Percentiles rank a stretch among this genome's conserved stretches.
phyloP scores from a whole-genome alignment of 1,139 yeast species.

The Saccharomyces hybrid region DNA sequence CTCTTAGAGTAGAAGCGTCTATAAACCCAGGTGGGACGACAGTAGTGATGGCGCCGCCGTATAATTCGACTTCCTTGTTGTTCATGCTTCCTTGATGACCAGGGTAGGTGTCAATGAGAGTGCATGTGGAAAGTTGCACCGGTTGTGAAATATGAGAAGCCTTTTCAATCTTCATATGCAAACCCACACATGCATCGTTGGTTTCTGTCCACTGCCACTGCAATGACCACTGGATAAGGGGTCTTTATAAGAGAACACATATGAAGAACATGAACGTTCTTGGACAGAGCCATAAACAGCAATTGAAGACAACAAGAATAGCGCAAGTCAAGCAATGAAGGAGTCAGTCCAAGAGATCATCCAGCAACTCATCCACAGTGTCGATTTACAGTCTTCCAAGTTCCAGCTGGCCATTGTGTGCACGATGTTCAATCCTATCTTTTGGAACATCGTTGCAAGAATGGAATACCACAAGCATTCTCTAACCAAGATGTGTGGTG shows the following conservation, averaged over 20 bases:
- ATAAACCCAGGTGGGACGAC: slow-evolving; percentile 48
- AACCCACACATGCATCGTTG: not conserved
- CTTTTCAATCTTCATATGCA: slow-evolving; percentile 1
- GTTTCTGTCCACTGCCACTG: not conserved
- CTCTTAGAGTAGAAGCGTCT: slow-evolving; percentile 69
- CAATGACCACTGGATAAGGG: not conserved
- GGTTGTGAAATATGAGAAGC: not conserved
- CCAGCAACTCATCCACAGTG: slow-evolving; percentile 3
- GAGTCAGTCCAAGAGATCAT: not conserved
- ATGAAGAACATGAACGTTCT: not conserved
- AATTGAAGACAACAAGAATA: not conserved
- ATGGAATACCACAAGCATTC: slow-evolving; percentile 69
- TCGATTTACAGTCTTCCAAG: slow-evolving; percentile 8
- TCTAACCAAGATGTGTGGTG: slow-evolving; percentile 60
- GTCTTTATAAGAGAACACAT: not conserved
- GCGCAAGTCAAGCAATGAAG: not conserved
- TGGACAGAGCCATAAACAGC: not conserved
- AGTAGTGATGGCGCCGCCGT: slow-evolving; percentile 73
- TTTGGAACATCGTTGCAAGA: slow-evolving; percentile 92
- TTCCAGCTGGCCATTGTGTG: slow-evolving; percentile 41
- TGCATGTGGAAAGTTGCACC: not conserved
- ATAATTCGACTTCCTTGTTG: slow-evolving; percentile 32
- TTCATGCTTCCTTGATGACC: not conserved
- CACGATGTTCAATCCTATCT: slow-evolving; percentile 85
- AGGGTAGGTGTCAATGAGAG: not conserved